Evolutionary conservation across 768 basidiomycete genomes (phyloP), one percentile per base, ranked within the genome.

Genomic region (Xanthoconium purpureum): DNA sequence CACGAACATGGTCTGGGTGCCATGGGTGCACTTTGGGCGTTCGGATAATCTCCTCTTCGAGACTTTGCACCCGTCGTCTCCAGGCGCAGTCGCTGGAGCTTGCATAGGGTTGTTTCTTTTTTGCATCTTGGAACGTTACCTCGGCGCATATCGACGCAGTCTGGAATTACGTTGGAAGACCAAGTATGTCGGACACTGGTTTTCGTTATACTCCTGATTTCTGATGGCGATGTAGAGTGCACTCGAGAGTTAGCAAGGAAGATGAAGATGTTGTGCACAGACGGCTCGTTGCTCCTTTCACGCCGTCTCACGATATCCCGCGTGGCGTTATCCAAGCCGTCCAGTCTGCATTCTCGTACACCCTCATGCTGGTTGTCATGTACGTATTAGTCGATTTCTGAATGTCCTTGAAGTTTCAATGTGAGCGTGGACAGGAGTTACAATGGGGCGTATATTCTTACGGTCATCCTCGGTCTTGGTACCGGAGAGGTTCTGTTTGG

Each of bases 311-410:
- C 59, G 94, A 95, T 69, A 62, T 90, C 8, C 79, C 83, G 1
- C 83, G 93, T 37, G 91, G 91, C 1, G 65, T 80, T 3, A 62
- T 91, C 39, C 83, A 85, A 58, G 81, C 81, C 10, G 54, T 84
- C 20, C 89, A 92, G 56, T 77, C 83, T 40, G 70, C 83, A 18
- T 63, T 94, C 18, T 74, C 73, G 29, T 95, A 91, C 62, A 60
- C 77, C 6, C 79, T 95, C 54, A 95, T 96, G 93, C 70, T 93
- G 67, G 83, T 81, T 10, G 79, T 90, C 63, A 92, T 93, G 90
- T 91, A 71, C 71, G 85, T 43, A 36, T 11, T 24, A 20, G 20
- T 44, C 46, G 11, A 11, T 17, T 17, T 18, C 39, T 56, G 32
- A 38, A 49, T 13, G 45, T 13, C 29, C 46, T 33, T 24, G 5